Conservation (phyloP, 176 grass and related monocot species). For the Oryza glumipatula region DNA sequence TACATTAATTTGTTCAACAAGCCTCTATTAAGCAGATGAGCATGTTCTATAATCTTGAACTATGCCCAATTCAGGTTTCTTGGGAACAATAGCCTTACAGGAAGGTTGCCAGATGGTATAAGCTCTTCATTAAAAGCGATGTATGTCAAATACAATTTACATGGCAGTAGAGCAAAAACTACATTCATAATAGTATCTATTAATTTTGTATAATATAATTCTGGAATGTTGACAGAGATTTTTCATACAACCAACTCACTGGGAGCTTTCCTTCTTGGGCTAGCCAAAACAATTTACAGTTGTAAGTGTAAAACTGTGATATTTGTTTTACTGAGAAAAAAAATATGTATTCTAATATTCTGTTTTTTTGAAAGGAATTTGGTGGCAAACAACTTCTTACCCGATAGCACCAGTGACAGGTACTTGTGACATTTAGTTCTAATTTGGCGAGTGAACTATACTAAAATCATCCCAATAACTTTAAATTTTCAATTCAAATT, state of each 20-base stretch:
- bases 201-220: neutral
- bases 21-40: too few species aligned
- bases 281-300: constrained; percentile 47
- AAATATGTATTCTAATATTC: neutral
- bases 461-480: neutral
- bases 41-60: too few species aligned
- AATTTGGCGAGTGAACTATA: neutral
- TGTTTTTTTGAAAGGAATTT: constrained; percentile 50
- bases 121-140: too few species aligned
- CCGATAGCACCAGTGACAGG: constrained; percentile 49
- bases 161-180: too few species aligned
- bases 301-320: constrained; percentile 59
- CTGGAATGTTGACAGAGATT: constrained; percentile 61
- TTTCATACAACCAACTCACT: constrained; percentile 88
- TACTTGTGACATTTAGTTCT: neutral
- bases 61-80: too few species aligned
- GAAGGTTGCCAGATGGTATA: too few species aligned
- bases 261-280: constrained; percentile 81
- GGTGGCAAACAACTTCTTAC: constrained; percentile 71
- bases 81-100: too few species aligned
- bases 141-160: too few species aligned
- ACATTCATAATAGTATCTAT: too few species aligned
- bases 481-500: neutral
- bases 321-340: neutral
- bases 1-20: too few species aligned